These are phyloP conservation scores for Berberis vulgaris DNA, from an alignment of 164 flowering plant genomes.

Conservation along the genomic window DNA sequence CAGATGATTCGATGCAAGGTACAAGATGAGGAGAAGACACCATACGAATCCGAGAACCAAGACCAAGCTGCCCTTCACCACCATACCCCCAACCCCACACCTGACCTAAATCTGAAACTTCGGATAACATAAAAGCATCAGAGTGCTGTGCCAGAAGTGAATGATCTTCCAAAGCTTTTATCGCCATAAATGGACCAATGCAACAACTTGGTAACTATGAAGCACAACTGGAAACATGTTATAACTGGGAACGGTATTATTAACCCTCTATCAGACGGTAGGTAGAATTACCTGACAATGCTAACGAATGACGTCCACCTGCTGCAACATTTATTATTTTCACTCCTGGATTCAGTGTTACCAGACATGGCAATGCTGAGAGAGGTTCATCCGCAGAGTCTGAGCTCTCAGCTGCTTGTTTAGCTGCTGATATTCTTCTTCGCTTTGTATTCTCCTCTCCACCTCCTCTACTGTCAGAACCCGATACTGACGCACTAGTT, in stretches of 20 bases:
- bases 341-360: conserved; percentile 72
- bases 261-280: background rate
- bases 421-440: conserved; percentile 63
- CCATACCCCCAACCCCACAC: conserved; percentile 99
- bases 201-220: background rate
- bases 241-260: background rate
- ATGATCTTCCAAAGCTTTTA: conserved; percentile 12
- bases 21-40: conserved; percentile 95
- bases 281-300: conserved; percentile 65
- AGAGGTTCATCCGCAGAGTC: conserved; percentile 59
- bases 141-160: conserved; percentile 7
- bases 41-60: conserved; percentile 89
- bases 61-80: conserved; percentile 97
- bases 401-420: conserved; percentile 66
- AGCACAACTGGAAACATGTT: background rate
- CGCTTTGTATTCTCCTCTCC: conserved; percentile 68
- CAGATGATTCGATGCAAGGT: conserved; percentile 67
- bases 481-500: conserved; percentile 27
- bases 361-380: conserved; percentile 85
- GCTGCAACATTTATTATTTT: conserved; percentile 80
- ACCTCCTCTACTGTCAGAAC: conserved; percentile 35
- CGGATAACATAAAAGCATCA: conserved; percentile 25
- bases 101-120: conserved; percentile 89
- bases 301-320: conserved; percentile 95
- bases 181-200: conserved; percentile 4